These are phyloP conservation scores for Mediolabrus comicus DNA, from an alignment of 108 stramenopile species.

Conservation along the genomic window DNA sequence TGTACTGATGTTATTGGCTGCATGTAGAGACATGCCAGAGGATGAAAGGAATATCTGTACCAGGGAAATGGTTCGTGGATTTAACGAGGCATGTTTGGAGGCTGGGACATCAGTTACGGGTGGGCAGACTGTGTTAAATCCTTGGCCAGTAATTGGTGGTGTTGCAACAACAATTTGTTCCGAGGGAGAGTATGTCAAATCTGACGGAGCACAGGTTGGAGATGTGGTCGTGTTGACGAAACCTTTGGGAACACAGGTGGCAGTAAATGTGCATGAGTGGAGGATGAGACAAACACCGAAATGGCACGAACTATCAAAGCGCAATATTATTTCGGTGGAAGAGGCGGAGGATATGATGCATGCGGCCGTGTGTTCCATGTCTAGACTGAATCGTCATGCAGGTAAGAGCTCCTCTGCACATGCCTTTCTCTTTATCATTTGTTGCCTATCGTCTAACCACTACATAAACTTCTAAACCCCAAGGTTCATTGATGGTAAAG, in stretches of 20 bases:
- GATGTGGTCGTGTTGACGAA: conserved; percentile 85
- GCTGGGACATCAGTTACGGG: conserved; percentile 77
- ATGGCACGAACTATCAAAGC: conserved; percentile 30
- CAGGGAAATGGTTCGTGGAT: conserved; percentile 76
- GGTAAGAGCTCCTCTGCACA: background rate
- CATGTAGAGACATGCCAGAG: conserved; percentile 70
- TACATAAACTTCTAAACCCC: too few relatives aligned
- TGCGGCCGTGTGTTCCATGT: conserved; percentile 76
- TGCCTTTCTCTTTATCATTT: background rate
- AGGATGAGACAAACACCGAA: conserved; percentile 30
- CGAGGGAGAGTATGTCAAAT: conserved; percentile 70
- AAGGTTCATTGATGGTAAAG: conserved; percentile 34
- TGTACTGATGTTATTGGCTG: conserved; percentile 81
- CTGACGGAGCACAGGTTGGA: conserved; percentile 70
- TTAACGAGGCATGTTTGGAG: conserved; percentile 76
- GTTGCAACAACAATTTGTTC: conserved; percentile 74
- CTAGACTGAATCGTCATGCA: conserved; percentile 67
- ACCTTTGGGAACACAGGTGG: conserved; percentile 84
- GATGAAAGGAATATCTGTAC: conserved; percentile 77
- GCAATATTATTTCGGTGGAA: conserved; percentile 15
- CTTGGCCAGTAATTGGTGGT: conserved; percentile 89
- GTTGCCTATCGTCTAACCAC: too few relatives aligned
- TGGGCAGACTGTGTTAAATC: conserved; percentile 87
- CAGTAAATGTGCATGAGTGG: conserved; percentile 90
- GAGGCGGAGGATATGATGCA: conserved; percentile 81